Evolutionary conservation across 2,329 filamentous ascomycete species (phyloP).

Genomic region (Beauveria australis): DNA sequence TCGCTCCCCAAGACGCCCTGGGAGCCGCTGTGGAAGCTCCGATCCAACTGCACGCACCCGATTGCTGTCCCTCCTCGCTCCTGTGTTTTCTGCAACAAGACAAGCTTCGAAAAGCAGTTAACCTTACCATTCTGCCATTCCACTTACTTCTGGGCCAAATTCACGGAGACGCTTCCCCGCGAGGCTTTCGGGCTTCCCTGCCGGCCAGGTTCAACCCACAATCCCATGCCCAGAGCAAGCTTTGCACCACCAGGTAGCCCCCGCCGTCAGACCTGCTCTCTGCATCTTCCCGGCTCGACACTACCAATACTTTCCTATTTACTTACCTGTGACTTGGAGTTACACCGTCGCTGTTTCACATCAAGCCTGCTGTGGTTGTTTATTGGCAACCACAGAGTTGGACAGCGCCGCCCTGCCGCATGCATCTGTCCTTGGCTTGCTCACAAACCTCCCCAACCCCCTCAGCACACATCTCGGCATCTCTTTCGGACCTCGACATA

Average conservation of each 20-base stretch:
- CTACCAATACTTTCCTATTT: neutral
- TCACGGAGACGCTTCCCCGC: neutral
- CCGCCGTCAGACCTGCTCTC: slow-evolving; percentile 3
- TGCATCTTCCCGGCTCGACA: neutral
- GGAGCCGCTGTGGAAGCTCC: neutral
- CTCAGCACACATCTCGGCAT: neutral
- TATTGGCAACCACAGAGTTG: slow-evolving; percentile 1
- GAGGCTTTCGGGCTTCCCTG: neutral
- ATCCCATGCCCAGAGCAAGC: neutral
- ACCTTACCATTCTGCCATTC: neutral
- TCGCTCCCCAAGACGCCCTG: neutral
- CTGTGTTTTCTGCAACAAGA: neutral
- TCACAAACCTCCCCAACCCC: neutral
- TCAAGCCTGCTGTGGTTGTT: slow-evolving; percentile 6
- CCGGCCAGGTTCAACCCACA: neutral
- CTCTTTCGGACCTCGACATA: neutral
- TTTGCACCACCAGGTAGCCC: slow-evolving; percentile 1
- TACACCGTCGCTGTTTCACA: slow-evolving; percentile 10
- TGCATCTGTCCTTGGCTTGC: slow-evolving; percentile 6
- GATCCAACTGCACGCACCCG: neutral
- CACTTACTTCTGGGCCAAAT: neutral
- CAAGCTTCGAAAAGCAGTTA: neutral
- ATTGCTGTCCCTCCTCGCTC: slow-evolving; percentile 4
- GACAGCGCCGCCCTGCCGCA: slow-evolving; percentile 6
- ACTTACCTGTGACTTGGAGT: neutral